phyloP scores from a whole-genome alignment of 345 rosid genomes.

The Bretschneidera sinensis region DNA sequence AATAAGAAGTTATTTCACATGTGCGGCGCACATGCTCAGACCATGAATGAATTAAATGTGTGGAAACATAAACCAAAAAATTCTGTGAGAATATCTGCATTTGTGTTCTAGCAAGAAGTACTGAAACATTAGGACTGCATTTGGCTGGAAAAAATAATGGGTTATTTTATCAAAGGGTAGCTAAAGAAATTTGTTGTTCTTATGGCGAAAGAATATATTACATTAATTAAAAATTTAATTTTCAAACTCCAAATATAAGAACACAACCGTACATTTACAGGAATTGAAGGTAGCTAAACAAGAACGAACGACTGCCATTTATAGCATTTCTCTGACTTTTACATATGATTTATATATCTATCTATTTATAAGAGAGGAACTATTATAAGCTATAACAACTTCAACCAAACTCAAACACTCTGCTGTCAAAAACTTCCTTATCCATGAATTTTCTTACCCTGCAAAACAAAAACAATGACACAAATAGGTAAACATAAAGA shows the following conservation, averaged over 20 bases:
- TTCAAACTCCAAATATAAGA: not conserved
- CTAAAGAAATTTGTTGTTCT: too few relatives aligned
- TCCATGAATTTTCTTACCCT: conserved; percentile 28
- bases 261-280: conserved; percentile 9
- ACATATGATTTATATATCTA: not conserved
- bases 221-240: not conserved
- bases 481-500: not conserved
- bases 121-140: too few relatives aligned
- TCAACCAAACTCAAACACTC: conserved; percentile 4
- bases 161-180: too few relatives aligned
- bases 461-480: conserved; percentile 5
- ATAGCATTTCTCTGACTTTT: not conserved
- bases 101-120: too few relatives aligned
- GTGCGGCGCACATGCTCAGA: not conserved
- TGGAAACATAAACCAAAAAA: too few relatives aligned
- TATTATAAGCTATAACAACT: not conserved
- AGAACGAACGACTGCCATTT: not conserved
- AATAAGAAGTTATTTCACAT: too few relatives aligned
- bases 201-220: not conserved
- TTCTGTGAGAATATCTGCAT: too few relatives aligned
- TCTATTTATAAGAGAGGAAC: not conserved
- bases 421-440: conserved; percentile 10
- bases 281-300: not conserved
- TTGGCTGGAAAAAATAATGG: too few relatives aligned
- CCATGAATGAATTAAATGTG: not conserved